Evolutionary conservation across 495 filamentous ascomycete genomes (phyloP).

Genomic region (Durotheca rogersii): DNA sequence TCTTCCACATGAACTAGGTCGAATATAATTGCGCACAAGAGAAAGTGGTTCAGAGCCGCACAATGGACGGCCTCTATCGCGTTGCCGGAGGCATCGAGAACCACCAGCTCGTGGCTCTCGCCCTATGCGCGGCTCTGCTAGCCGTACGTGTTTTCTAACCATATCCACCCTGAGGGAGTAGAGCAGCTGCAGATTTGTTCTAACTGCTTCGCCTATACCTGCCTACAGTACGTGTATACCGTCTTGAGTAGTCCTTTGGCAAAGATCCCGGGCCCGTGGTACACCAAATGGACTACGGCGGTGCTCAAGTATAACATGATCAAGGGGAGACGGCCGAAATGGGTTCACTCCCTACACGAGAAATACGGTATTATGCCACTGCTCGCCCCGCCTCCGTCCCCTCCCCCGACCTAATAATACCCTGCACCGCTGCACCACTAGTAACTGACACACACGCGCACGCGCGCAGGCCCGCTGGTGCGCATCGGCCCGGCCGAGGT

Average conservation of each 20-base stretch:
- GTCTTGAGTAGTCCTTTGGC: slow-evolving; percentile 24
- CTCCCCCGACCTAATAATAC: too few relatives aligned
- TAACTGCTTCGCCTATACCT: slow-evolving; percentile 5
- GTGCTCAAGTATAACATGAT: slow-evolving; percentile 39
- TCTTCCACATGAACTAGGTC: too few relatives aligned
- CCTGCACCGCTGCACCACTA: not conserved
- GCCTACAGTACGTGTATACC: slow-evolving; percentile 13
- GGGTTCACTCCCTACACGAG: slow-evolving; percentile 46
- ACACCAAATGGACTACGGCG: slow-evolving; percentile 42
- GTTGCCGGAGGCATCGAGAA: slow-evolving; percentile 4
- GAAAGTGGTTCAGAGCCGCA: too few relatives aligned
- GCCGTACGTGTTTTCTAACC: slow-evolving; percentile 19
- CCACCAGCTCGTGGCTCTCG: slow-evolving; percentile 5
- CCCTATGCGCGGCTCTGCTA: slow-evolving; percentile 1
- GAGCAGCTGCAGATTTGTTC: not conserved
- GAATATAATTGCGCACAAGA: too few relatives aligned
- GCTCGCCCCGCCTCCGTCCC: too few relatives aligned
- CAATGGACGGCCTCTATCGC: too few relatives aligned
- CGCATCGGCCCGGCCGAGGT: slow-evolving; percentile 42
- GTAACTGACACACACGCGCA: not conserved
- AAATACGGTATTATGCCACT: slow-evolving; percentile 50
- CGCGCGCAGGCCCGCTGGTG: slow-evolving; percentile 47
- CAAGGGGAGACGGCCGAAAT: slow-evolving; percentile 35
- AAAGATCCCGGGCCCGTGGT: slow-evolving; percentile 32
- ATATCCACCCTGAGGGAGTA: not conserved